Conservation (phyloP, 371 early-diverging fungal genomes). For the Chytridium lagenaria region DNA sequence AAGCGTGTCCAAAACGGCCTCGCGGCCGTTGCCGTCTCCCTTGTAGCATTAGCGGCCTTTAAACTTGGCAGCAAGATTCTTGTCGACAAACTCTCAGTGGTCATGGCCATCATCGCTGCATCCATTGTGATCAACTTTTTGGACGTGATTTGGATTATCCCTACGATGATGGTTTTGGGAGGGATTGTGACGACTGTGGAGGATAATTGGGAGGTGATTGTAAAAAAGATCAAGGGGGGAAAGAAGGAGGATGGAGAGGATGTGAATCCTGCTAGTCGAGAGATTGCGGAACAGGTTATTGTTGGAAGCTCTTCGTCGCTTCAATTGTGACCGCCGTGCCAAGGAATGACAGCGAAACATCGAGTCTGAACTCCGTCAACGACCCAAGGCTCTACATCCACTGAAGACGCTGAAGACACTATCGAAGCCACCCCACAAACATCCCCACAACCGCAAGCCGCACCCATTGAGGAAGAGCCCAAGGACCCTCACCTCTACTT, state of each 20-base stretch:
- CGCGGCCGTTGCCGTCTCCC: constrained; percentile 60
- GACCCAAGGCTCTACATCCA: constrained; percentile 3
- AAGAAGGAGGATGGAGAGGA: constrained; percentile 4
- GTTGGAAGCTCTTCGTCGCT: too few species aligned
- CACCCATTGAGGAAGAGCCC: background rate
- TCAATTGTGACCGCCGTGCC: too few species aligned
- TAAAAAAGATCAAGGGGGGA: background rate
- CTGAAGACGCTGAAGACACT: background rate
- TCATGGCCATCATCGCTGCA: constrained; percentile 49
- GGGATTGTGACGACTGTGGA: constrained; percentile 51
- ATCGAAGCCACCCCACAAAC: constrained; percentile 35
- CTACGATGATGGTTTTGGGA: constrained; percentile 60
- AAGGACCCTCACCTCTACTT: constrained; percentile 31
- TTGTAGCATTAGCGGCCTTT: constrained; percentile 63
- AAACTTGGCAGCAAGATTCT: constrained; percentile 54
- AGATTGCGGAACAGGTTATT: background rate
- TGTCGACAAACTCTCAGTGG: constrained; percentile 44
- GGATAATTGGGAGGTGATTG: background rate
- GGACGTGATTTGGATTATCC: constrained; percentile 56
- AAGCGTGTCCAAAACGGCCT: constrained; percentile 57
- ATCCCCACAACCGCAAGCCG: background rate
- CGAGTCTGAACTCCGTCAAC: too few species aligned
- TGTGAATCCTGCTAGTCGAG: background rate
- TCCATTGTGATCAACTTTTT: constrained; percentile 50
- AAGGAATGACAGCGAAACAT: too few species aligned